Evolutionary conservation across 495 filamentous ascomycete species (phyloP), one percentile per base, ranked within the genome.

Genomic region (Daldinia childiae): DNA sequence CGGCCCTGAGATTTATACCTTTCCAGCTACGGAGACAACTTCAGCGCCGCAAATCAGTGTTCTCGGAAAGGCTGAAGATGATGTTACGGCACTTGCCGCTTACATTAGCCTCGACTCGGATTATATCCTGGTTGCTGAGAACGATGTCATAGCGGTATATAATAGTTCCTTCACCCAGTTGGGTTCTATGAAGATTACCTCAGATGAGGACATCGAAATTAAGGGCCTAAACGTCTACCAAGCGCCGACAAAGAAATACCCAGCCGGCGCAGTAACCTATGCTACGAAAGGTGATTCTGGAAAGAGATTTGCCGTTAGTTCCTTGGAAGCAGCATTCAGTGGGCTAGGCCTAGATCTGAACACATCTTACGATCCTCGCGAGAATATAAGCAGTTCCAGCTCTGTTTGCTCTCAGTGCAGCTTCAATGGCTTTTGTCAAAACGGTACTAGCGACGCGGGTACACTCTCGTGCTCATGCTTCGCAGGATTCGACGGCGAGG

Each of bases 161-260:
- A 48, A 69, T 15, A 58, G 62, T 29, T 64, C 56, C 1, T 74
- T 77, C 32, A 30, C 51, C 4, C 54, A 72, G 12, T 48, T 78
- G 15, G 78, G 74, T 5, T 75, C 60, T 14, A 63, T 68, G 56
- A 68, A 29, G 15, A 34, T 77, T 43, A 74, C 64, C 12, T 63
- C 66, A 21, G 62, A 69, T 27, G 73, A 76, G 21, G 67, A 76
- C 14, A 63, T 76, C 8, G 64, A 77, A 51, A 11, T 79, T 34
- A 36, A 78, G 55, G 76, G 75, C 21, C 61, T 76, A 6, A 63
- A 57, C 55, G 38, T 79, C 43, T 77, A 79, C 32, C 78, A 79
- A 70, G 58, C 66, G 8, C 8, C 59, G 19, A 66, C 73, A 6
- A 9, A 62, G 19, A 57, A 48, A 8, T 77, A 80, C 43, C 62